Base-by-base conservation (phyloP, 116 monocot genomes). In the Dioscorea cayenensis region DNA sequence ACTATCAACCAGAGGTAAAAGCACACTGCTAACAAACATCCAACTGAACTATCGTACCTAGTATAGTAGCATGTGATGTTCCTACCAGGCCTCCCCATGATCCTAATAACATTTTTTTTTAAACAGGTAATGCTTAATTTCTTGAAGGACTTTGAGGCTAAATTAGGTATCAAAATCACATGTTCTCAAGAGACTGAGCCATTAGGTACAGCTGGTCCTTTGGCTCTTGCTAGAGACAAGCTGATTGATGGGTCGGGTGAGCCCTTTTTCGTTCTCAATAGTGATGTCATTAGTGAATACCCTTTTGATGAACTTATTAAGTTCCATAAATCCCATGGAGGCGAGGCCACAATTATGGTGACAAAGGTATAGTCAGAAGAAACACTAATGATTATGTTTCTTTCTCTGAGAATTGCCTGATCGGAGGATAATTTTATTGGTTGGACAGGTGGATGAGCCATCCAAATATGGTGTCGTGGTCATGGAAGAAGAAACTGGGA, bases 251-350 rank as follows among this genome's bases (percentile, higher is more conserved):
- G 76, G 13, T 86, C 83, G 10, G 78, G 81, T 7, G 86, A 89
- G 19, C 89, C 89, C n/a, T 89, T 89, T 71, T 89, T 89, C 32
- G 89, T 89, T n/a, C 83, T 89, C 36, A 89, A 89, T 65, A 89
- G 89, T 60, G 89, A 89, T 67, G 85, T 89, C 14, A 89, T 89
- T 70, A 80, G 85, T 62, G 86, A 86, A 29, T 89, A 89, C 68
- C 89, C 89, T 13, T 86, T 89, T 62, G 76, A 55, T 4, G 81
- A 89, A 71, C 81, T 86, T 65, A 85, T 86, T 67, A 12, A 69
- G 38, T 89, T 86, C 78, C 89, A 89, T 66, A 83, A 77, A 64
- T 43, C 81, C 64, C 83, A 89, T 28, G 81, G 81, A 48, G 89
- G 86, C 17, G 89, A 85, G 71, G 89, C 86, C 32, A 81, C 89